A percentile compares a stretch with the other conserved stretches of the same genome.
These are phyloP conservation scores for Diaporthe eres DNA, from an alignment of 2,329 filamentous ascomycete genomes.

Conservation along the genomic window DNA sequence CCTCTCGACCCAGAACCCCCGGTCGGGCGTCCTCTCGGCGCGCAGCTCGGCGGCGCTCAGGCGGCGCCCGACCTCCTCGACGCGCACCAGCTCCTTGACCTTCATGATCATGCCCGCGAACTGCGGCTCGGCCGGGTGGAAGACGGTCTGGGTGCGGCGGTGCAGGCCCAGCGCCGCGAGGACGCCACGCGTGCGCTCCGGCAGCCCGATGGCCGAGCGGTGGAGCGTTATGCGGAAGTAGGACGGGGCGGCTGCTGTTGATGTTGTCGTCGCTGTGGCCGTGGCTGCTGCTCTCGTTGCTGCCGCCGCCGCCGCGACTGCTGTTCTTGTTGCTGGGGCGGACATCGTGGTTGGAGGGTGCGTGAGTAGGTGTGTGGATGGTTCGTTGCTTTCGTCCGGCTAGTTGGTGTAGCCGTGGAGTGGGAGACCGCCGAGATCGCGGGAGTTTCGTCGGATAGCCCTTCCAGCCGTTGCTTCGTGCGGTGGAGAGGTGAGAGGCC, in stretches of 20 bases:
- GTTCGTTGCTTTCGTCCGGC: background rate
- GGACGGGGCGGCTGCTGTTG: slow-evolving; percentile 51
- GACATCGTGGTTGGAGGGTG: slow-evolving; percentile 22
- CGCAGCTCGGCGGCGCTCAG: slow-evolving; percentile 79
- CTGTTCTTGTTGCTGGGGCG: slow-evolving; percentile 18
- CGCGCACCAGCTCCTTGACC: slow-evolving; percentile 91
- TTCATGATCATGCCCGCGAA: slow-evolving; percentile 93
- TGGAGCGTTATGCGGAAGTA: slow-evolving; percentile 94
- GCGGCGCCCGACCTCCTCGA: slow-evolving; percentile 79
- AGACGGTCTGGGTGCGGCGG: slow-evolving; percentile 88
- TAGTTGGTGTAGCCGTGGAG: background rate
- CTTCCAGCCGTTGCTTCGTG: background rate
- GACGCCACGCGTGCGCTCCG: slow-evolving; percentile 82
- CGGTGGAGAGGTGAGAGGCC: background rate
- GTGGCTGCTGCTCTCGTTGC: background rate
- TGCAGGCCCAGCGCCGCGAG: slow-evolving; percentile 88
- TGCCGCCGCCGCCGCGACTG: background rate
- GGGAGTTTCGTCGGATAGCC: too few relatives aligned
- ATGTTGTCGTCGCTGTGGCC: background rate
- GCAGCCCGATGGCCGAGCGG: slow-evolving; percentile 90
- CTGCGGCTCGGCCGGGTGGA: slow-evolving; percentile 85
- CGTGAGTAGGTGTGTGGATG: background rate
- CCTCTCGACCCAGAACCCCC: slow-evolving; percentile 85
- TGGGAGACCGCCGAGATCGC: background rate
- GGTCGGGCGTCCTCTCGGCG: slow-evolving; percentile 79